Conservation (phyloP, 2,329 filamentous ascomycete species). For the Metarhizium album region DNA sequence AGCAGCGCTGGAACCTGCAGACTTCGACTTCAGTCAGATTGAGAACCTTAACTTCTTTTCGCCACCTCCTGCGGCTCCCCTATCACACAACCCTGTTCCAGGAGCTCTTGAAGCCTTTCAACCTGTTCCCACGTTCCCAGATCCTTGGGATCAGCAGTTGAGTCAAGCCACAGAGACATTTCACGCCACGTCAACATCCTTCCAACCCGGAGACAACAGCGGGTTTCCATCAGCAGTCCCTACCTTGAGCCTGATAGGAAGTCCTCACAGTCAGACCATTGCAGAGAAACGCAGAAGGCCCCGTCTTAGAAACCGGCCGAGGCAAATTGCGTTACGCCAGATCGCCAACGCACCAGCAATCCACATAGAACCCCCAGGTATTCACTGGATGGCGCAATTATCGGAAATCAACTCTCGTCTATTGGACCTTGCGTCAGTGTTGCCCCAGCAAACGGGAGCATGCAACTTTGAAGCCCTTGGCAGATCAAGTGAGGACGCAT, state of each 20-base stretch:
- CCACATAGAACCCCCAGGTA: conserved; percentile 12
- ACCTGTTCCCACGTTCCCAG: conserved; percentile 11
- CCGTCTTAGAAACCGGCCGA: conserved; percentile 16
- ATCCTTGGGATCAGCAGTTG: conserved; percentile 14
- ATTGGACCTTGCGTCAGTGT: conserved; percentile 24
- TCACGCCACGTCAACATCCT: conserved; percentile 1
- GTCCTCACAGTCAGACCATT: neutral
- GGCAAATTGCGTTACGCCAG: conserved; percentile 23
- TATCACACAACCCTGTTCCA: conserved; percentile 18
- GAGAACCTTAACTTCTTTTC: conserved; percentile 22
- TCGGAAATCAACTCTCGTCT: conserved; percentile 27
- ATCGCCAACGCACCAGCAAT: conserved; percentile 11
- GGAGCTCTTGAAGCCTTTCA: conserved; percentile 9
- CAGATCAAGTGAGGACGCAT: conserved; percentile 11
- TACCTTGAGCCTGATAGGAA: neutral
- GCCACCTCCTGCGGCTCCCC: conserved; percentile 13
- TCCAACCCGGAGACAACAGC: conserved; percentile 1
- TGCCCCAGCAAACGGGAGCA: conserved; percentile 18
- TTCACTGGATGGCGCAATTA: conserved; percentile 29
- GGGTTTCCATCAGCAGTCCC: neutral
- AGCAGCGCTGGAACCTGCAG: conserved; percentile 18
- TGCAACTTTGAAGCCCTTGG: conserved; percentile 10
- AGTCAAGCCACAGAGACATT: conserved; percentile 7
- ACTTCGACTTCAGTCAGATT: conserved; percentile 25
- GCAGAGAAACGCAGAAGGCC: conserved; percentile 15